Evolutionary conservation across 306 rosid species (phyloP).

Genomic region (Trifolium fragiferum): DNA sequence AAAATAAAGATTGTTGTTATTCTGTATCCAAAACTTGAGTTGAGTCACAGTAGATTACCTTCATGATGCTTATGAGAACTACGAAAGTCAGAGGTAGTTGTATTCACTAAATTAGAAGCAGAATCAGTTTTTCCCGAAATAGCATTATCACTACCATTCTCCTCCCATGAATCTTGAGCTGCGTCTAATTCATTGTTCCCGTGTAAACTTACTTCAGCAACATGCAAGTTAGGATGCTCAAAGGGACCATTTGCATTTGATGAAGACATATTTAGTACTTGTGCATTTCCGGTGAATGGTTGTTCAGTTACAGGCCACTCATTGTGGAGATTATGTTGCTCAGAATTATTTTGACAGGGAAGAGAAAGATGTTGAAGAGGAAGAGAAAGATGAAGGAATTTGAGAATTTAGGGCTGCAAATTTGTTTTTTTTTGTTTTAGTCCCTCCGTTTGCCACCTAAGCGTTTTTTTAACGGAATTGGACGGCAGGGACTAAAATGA

Average conservation of each 20-base stretch:
- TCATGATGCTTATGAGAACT: constrained; percentile 39
- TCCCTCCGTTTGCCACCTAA: too few species aligned
- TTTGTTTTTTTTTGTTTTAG: too few species aligned
- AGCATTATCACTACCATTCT: constrained; percentile 33
- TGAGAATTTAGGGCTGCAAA: too few species aligned
- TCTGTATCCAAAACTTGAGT: constrained; percentile 25
- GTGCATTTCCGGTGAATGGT: constrained; percentile 41
- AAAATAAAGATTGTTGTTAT: constrained; percentile 3
- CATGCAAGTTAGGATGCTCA: constrained; percentile 38
- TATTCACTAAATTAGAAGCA: constrained; percentile 44
- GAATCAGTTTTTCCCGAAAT: constrained; percentile 43
- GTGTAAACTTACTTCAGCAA: constrained; percentile 39
- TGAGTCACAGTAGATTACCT: constrained; percentile 47
- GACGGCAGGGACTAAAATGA: too few species aligned
- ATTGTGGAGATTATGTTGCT: constrained; percentile 48
- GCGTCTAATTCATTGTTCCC: constrained; percentile 46
- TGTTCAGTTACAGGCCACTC: constrained; percentile 60
- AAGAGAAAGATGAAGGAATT: too few species aligned
- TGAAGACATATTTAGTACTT: constrained; percentile 27
- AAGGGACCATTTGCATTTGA: constrained; percentile 40
- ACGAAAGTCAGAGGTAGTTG: constrained; percentile 31
- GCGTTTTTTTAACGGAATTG: too few species aligned
- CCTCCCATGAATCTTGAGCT: constrained; percentile 40
- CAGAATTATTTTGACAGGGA: constrained; percentile 43
- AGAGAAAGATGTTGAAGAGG: too few species aligned